These are phyloP conservation scores for Zygotorulaspora florentina DNA, from an alignment of 805 yeast genomes.

Conservation along the genomic window DNA sequence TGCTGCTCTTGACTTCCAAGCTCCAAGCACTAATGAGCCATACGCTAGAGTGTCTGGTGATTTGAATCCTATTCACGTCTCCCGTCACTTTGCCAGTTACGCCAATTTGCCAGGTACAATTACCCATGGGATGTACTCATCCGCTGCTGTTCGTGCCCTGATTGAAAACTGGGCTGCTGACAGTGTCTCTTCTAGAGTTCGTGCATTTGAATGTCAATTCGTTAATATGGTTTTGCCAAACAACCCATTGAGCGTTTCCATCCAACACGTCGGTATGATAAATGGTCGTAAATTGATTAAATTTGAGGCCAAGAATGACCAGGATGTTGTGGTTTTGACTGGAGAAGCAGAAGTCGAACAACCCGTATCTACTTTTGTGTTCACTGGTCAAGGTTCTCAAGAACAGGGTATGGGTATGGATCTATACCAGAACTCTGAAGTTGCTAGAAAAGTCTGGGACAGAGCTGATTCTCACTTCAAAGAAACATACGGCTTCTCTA, in stretches of 20 bases:
- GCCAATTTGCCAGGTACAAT: constrained; percentile 96
- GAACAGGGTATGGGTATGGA: constrained; percentile 99
- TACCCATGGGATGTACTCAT: constrained; percentile 98
- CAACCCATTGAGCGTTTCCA: constrained; percentile 76
- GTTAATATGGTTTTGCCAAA: constrained; percentile 98
- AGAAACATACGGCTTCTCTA: constrained; percentile 93
- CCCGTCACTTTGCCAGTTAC: constrained; percentile 88
- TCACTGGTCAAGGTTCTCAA: constrained; percentile 99
- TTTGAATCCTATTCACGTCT: constrained; percentile 96
- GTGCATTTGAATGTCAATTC: constrained; percentile 86
- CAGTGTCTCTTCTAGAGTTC: constrained; percentile 90
- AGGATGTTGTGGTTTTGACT: constrained; percentile 72
- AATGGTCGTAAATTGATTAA: constrained; percentile 97
- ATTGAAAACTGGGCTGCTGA: constrained; percentile 99
- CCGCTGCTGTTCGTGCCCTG: constrained; percentile 89
- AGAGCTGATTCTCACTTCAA: constrained; percentile 93
- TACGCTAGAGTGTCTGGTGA: constrained; percentile 98
- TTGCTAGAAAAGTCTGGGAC: constrained; percentile 96
- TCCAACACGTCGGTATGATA: constrained; percentile 97
- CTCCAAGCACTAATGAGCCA: constrained; percentile 95
- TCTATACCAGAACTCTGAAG: constrained; percentile 81
- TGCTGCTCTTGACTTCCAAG: constrained; percentile 55
- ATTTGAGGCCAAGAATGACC: constrained; percentile 82
- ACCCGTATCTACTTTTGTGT: constrained; percentile 93
- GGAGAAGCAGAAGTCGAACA: constrained; percentile 99